Base-by-base conservation (phyloP, 176 grass and related monocot species). In the Cenchrus purpureus region DNA sequence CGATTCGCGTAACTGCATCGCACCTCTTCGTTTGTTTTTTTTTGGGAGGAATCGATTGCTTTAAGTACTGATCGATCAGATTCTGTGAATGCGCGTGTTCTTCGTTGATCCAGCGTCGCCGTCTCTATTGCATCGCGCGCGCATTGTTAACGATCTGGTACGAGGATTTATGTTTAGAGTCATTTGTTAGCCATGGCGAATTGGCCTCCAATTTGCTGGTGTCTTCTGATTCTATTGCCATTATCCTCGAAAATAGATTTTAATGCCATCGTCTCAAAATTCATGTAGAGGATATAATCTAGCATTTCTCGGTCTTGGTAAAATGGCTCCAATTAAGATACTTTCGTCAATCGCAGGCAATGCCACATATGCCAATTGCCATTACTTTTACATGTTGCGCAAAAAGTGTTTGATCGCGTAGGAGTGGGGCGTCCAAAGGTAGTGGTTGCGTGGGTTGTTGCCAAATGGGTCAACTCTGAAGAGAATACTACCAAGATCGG, bases 371-470 rank as follows among this genome's bases (percentile, higher is more conserved):
- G 61, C 10, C 46, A n/a, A 8, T 65, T 19, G 63, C 11, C 29
- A 42, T 8, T 65, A 74, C 4, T 6, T 16, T 66, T 8, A 65
- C 71, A 8, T 65, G 59, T 44, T 66, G 71, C 61, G 48, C 53
- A 84, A 65, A 65, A 65, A 53, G 60, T 75, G 20, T 62, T 83
- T 84, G 48, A 65, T 76, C 8, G 20, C 71, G 34, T 84, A 65
- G 12, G 1, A 43, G 12, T 65, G 12, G 59, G 46, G 15, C 13
- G 48, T 75, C 12, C 29, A 45, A 43, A 22, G 17, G 2, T 37
- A 3, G 71, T 62, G 25, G 16, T 63, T 79, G 77, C 8, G 45
- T 52, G 5, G 9, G 10, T 1, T 67, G 46, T 16, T 22, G 58
- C 58, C 58, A 8, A 14, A 28, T 32, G 17, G 6, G 59, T 75